Conservation (phyloP, 106 monocot genomes). For the Cymbidium sinense region DNA sequence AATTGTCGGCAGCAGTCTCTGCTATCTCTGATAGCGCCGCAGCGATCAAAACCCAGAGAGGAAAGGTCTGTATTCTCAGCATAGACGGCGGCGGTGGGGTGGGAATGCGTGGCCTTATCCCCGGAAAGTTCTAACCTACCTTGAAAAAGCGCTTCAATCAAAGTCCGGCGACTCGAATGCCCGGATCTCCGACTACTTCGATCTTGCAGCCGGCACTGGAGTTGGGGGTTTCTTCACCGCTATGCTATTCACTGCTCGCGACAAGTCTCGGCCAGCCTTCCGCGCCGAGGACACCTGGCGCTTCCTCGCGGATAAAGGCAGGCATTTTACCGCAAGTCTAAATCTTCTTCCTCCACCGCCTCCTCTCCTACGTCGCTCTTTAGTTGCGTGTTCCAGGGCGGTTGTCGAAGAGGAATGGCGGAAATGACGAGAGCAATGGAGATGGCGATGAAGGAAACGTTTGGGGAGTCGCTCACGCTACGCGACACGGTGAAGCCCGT, state of each 20-base stretch:
- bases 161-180: slow-evolving; percentile 51
- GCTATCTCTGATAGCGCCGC: background rate
- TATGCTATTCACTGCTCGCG: slow-evolving; percentile 50
- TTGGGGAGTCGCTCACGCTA: slow-evolving; percentile 52
- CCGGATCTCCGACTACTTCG: slow-evolving; percentile 54
- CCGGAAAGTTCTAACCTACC: slow-evolving; percentile 50
- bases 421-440: slow-evolving; percentile 18
- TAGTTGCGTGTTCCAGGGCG: slow-evolving; percentile 8
- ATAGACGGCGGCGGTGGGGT: slow-evolving; percentile 58
- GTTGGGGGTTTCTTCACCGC: slow-evolving; percentile 59
- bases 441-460: slow-evolving; percentile 13
- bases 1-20: background rate
- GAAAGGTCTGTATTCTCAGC: slow-evolving; percentile 60
- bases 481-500: slow-evolving; percentile 56
- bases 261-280: slow-evolving; percentile 22
- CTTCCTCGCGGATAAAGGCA: slow-evolving; percentile 40
- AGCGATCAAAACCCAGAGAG: slow-evolving; percentile 37
- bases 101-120: slow-evolving; percentile 51
- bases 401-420: background rate
- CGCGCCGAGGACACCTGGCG: slow-evolving; percentile 48
- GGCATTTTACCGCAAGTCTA: slow-evolving; percentile 19
- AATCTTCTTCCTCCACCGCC: slow-evolving; percentile 4
- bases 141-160: slow-evolving; percentile 34
- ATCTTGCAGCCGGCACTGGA: slow-evolving; percentile 64
- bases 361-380: background rate